These are phyloP conservation scores for Penicillium verrucosum DNA, from an alignment of 2,329 filamentous ascomycete genomes.

Conservation along the genomic window DNA sequence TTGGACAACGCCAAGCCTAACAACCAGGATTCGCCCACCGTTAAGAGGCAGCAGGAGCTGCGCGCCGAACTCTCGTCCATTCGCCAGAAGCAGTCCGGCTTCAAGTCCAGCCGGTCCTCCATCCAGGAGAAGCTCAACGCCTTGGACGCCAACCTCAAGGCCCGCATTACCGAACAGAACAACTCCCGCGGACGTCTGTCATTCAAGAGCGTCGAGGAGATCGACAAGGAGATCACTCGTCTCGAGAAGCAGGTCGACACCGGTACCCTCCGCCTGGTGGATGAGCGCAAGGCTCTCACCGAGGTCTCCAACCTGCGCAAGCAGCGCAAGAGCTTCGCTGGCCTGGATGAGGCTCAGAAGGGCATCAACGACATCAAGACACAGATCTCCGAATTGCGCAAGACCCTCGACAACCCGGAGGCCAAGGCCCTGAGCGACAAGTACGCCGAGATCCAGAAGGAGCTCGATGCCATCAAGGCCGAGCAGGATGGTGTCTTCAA, in stretches of 20 bases:
- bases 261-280: constrained; percentile 90
- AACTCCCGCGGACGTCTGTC: constrained; percentile 71
- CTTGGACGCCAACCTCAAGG: constrained; percentile 83
- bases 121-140: constrained; percentile 90
- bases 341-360: constrained; percentile 82
- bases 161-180: constrained; percentile 83
- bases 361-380: constrained; percentile 81
- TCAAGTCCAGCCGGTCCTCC: constrained; percentile 75
- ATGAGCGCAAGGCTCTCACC: constrained; percentile 88
- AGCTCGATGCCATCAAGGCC: constrained; percentile 85
- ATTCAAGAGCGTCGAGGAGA: constrained; percentile 84
- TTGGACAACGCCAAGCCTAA: constrained; percentile 78
- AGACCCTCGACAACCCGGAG: constrained; percentile 86
- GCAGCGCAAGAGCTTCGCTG: constrained; percentile 84
- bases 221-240: constrained; percentile 75
- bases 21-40: constrained; percentile 75
- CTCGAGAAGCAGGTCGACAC: constrained; percentile 84
- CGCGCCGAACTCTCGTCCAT: constrained; percentile 79
- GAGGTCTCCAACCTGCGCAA: constrained; percentile 83
- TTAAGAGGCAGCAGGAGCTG: constrained; percentile 82
- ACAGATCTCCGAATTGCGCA: constrained; percentile 85
- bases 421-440: constrained; percentile 81
- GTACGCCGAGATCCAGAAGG: constrained; percentile 79
- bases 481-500: constrained; percentile 91
- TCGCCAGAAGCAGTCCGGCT: constrained; percentile 77